These are phyloP conservation scores for Yamadazyma dendronema DNA, from an alignment of 1,139 yeast species.

Conservation along the genomic window DNA sequence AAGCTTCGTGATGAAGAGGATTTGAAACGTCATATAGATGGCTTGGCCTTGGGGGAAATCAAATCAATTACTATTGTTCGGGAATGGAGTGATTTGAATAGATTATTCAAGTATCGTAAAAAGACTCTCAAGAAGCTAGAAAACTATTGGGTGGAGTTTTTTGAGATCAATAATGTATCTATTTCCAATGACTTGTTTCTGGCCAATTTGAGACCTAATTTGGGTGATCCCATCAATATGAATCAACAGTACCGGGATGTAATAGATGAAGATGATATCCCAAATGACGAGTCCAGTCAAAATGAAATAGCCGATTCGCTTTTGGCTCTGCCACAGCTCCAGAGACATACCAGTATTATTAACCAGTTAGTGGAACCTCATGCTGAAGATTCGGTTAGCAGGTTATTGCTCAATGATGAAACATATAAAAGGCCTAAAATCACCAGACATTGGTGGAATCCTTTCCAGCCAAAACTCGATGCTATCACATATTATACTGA, in stretches of 20 bases:
- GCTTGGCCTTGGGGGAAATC: slow-evolving; percentile 77
- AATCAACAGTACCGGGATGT: slow-evolving; percentile 5
- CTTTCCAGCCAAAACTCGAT: slow-evolving; percentile 55
- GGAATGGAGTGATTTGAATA: slow-evolving; percentile 77
- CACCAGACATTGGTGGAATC: slow-evolving; percentile 42
- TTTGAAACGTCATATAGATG: slow-evolving; percentile 71
- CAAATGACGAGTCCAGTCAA: background rate
- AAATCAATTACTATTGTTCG: slow-evolving; percentile 74
- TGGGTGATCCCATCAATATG: slow-evolving; percentile 30
- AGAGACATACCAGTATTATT: slow-evolving; percentile 15
- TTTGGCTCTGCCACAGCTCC: background rate
- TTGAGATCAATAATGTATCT: slow-evolving; percentile 38
- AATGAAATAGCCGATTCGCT: background rate
- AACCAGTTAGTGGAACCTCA: slow-evolving; percentile 19
- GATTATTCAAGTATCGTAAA: slow-evolving; percentile 59
- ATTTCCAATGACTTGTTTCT: slow-evolving; percentile 30
- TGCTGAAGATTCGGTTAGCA: slow-evolving; percentile 17
- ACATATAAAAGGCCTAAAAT: slow-evolving; percentile 47
- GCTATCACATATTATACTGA: slow-evolving; percentile 61
- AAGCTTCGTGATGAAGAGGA: slow-evolving; percentile 68
- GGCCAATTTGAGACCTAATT: slow-evolving; percentile 25
- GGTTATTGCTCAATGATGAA: slow-evolving; percentile 29
- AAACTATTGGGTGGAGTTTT: slow-evolving; percentile 72
- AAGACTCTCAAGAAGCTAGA: slow-evolving; percentile 59
- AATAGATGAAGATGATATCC: slow-evolving; percentile 1